Percentiles rank a stretch among this genome's conserved stretches.
Conservation (phyloP, 1,139 yeast species). For the Candida sp. region DNA sequence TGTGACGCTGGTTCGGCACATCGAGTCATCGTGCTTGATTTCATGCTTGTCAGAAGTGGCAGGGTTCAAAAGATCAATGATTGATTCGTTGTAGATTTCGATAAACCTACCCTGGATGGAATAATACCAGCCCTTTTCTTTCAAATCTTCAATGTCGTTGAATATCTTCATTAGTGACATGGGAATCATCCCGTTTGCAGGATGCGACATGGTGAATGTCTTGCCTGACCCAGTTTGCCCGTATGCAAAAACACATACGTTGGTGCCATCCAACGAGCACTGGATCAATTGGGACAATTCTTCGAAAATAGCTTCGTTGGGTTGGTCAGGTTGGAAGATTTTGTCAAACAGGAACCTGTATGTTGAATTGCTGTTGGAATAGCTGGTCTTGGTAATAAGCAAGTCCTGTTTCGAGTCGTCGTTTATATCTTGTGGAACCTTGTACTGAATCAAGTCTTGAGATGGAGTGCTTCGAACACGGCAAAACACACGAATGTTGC, state of each 20-base stretch:
- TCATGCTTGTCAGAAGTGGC: slow-evolving; percentile 52
- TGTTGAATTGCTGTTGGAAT: slow-evolving; percentile 8
- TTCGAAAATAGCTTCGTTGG: slow-evolving; percentile 71
- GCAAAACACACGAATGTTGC: slow-evolving; percentile 92
- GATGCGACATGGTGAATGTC: slow-evolving; percentile 86
- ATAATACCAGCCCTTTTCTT: slow-evolving; percentile 69
- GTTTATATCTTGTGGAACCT: slow-evolving; percentile 49
- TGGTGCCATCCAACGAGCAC: slow-evolving; percentile 88
- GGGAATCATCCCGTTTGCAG: slow-evolving; percentile 82
- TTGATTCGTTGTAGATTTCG: slow-evolving; percentile 87
- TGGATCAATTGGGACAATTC: slow-evolving; percentile 90
- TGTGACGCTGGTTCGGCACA: slow-evolving; percentile 59
- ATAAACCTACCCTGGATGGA: slow-evolving; percentile 75
- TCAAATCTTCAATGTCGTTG: slow-evolving; percentile 53
- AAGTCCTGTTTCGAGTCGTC: slow-evolving; percentile 56
- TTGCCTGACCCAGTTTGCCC: slow-evolving; percentile 99
- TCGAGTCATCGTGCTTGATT: slow-evolving; percentile 69
- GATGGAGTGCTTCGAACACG: slow-evolving; percentile 69
- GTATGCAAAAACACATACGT: slow-evolving; percentile 94
- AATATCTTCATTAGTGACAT: slow-evolving; percentile 77
- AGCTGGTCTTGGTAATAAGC: slow-evolving; percentile 33
- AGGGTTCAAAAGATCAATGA: slow-evolving; percentile 65
- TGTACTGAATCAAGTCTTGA: slow-evolving; percentile 33
- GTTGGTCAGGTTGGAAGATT: slow-evolving; percentile 60
- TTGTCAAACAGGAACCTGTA: slow-evolving; percentile 76